A percentile compares a stretch with the other conserved stretches of the same genome.
Evolutionary conservation across 75 land plant genomes (phyloP).

Genomic region (Chamaecyparis obtusa): DNA sequence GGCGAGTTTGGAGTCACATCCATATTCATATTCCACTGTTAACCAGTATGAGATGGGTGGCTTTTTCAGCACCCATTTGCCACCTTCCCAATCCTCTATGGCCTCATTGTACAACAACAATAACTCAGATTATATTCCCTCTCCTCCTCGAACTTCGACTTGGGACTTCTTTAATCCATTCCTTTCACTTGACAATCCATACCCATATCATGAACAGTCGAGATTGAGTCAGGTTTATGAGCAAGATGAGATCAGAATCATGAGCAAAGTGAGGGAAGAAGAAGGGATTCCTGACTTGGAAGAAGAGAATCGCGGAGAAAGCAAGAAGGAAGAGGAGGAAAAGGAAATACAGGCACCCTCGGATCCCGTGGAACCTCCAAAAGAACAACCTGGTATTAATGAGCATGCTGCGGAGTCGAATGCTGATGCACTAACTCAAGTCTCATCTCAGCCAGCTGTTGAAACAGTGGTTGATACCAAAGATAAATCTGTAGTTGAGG

Average conservation of each 20-base stretch:
- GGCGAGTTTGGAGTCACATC: constrained; percentile 27
- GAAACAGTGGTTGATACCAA: constrained; percentile 14
- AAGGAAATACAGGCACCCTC: background rate
- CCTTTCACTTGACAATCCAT: constrained; percentile 39
- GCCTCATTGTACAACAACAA: constrained; percentile 29
- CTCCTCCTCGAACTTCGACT: constrained; percentile 39
- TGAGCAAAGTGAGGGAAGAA: constrained; percentile 43
- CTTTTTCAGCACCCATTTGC: constrained; percentile 20
- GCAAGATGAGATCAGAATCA: constrained; percentile 68
- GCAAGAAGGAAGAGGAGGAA: constrained; percentile 14
- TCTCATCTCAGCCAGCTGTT: background rate
- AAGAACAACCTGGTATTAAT: background rate
- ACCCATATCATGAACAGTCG: constrained; percentile 39
- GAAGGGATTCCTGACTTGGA: constrained; percentile 26
- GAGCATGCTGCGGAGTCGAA: constrained; percentile 6
- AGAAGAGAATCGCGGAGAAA: constrained; percentile 17
- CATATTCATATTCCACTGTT: constrained; percentile 27
- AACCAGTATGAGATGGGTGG: constrained; percentile 41
- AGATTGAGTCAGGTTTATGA: constrained; percentile 56
- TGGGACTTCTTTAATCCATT: constrained; percentile 82
- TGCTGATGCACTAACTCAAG: constrained; percentile 6
- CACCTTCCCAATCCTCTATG: constrained; percentile 31
- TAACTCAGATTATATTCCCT: constrained; percentile 21
- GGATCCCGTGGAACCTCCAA: background rate
- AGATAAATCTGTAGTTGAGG: constrained; percentile 21